Evolutionary conservation across 129 eudicot genomes (phyloP).

Genomic region (Calendula officinalis): DNA sequence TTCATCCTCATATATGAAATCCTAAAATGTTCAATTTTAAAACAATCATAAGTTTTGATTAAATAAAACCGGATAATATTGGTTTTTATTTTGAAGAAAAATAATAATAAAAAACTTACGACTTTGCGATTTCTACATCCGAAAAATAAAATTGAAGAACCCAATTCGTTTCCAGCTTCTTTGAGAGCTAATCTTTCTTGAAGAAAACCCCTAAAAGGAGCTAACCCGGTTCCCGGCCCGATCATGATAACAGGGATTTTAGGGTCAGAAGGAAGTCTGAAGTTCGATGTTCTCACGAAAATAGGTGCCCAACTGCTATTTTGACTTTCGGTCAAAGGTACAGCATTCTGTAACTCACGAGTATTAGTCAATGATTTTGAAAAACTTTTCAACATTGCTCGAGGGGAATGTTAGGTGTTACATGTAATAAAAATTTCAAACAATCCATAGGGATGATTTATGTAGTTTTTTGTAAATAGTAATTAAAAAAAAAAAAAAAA

Average conservation of each 20-base stretch:
- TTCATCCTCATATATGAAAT: constrained; percentile 79
- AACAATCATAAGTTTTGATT: constrained; percentile 2
- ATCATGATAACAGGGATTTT: constrained; percentile 86
- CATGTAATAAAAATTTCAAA: no score
- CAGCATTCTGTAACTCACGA: constrained; percentile 62
- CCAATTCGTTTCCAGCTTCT: constrained; percentile 87
- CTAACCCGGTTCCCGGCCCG: constrained; percentile 99
- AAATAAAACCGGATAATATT: neutral
- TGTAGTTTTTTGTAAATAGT: no score
- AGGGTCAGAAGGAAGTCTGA: constrained; percentile 80
- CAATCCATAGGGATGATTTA: no score
- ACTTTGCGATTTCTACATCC: constrained; percentile 91
- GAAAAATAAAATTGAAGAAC: constrained; percentile 69
- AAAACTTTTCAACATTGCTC: neutral
- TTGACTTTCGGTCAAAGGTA: constrained; percentile 61
- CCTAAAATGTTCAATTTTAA: constrained; percentile 35
- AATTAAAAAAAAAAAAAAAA: no score
- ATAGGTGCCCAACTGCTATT: constrained; percentile 87
- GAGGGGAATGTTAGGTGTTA: no score
- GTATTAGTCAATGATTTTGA: neutral
- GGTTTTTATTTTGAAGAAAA: neutral
- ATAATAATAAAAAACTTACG: constrained; percentile 40
- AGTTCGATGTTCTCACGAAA: constrained; percentile 86
- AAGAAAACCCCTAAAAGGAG: constrained; percentile 95
- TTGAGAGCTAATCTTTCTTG: constrained; percentile 91